Evolutionary conservation across 139 green algal species (phyloP), one percentile per base, ranked within the genome.

Genomic region (Auxenochlorella pyrenoidosa): DNA sequence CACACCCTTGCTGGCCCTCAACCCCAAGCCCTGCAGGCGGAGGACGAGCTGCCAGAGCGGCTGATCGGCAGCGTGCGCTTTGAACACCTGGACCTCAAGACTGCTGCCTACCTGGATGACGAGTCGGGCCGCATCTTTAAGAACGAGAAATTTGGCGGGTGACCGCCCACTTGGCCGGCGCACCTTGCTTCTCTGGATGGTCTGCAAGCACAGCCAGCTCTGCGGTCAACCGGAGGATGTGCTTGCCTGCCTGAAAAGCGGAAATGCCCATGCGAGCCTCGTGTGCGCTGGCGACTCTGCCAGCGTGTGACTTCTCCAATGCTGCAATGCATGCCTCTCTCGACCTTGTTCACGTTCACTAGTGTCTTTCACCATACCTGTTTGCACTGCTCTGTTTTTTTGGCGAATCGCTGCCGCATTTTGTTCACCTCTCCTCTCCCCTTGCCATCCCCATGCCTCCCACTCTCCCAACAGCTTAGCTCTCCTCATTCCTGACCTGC

Each of bases 41-140:
- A 73, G 16, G 91, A 94, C 41, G 88, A 93, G 87, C 84, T 94
- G 26, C 92, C 92, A 5, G 92, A 94, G 88, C 72, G 89, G 63
- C 82, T 94, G 54, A 81, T 94, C 28, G 92, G 92, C 32, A 92
- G 82, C 38, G 81, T 93, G 36, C 71, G 91, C 41, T 92, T 92
- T 32, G 79, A 90, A 54, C 85, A 92, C 81, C 54, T 94, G 73
- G 83, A 92, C 59, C 80, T 94, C n/a, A 90, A 89, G 76, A 71
- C 60, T 0, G 75, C 76, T 10, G 76, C 85, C 6, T 89, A 89
- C 76, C n/a, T 89, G 47, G 85, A 89, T 43, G 85, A 85, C 38
- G 85, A 89, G 76, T 75, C 12, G 2, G 85, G 85, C 30, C n/a
- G 28, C 19, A 85, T 89, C 34, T 84, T 51, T 76, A 85, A 72